Percentiles rank a stretch among this genome's conserved stretches.
These are phyloP conservation scores for Lycium ferocissimum DNA, from an alignment of 257 asterid genomes.

Conservation along the genomic window DNA sequence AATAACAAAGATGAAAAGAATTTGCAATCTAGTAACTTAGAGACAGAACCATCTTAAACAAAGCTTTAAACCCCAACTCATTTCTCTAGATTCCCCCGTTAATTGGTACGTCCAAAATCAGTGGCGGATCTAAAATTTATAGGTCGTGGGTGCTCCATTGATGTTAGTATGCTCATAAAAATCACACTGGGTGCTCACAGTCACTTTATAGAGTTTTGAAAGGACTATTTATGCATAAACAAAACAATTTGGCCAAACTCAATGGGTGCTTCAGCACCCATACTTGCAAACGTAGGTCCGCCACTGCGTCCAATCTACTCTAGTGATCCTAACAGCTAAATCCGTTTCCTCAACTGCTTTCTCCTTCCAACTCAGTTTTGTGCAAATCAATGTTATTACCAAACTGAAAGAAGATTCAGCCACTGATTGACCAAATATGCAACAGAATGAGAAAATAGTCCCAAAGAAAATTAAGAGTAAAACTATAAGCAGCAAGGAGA, in stretches of 20 bases:
- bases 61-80: too few species aligned
- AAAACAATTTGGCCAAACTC: too few species aligned
- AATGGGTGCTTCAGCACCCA: too few species aligned
- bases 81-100: too few species aligned
- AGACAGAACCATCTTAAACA: background rate
- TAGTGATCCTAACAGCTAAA: background rate
- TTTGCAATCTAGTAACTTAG: slow-evolving; percentile 4
- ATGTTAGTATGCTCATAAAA: too few species aligned
- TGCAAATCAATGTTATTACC: background rate
- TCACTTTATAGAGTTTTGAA: too few species aligned
- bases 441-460: background rate
- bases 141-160: too few species aligned
- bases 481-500: background rate
- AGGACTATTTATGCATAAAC: too few species aligned
- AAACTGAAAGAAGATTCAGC: background rate
- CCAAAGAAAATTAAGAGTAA: background rate
- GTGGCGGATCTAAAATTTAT: too few species aligned
- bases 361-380: background rate
- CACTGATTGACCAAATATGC: background rate
- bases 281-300: too few species aligned
- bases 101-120: too few species aligned
- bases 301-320: background rate
- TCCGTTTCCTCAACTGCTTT: background rate
- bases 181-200: too few species aligned
- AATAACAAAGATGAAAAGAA: background rate